Evolutionary conservation across 2,329 filamentous ascomycete genomes (phyloP).

Genomic region (Lomentospora prolificans): DNA sequence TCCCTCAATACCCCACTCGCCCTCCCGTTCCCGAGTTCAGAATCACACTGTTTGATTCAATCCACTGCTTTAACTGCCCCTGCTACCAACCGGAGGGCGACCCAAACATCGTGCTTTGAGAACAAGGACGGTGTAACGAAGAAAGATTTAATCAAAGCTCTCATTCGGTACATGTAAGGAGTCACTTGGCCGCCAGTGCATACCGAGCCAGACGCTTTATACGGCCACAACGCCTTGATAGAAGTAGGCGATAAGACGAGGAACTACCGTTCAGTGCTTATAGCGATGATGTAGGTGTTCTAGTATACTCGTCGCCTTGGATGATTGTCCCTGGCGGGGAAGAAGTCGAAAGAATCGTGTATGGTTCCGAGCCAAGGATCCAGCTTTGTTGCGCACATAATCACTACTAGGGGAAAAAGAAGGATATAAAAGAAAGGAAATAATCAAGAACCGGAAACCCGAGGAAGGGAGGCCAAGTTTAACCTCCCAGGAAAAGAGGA

Average conservation of each 20-base stretch:
- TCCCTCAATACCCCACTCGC: background rate
- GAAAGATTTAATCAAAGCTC: background rate
- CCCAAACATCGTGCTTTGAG: background rate
- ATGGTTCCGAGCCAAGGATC: background rate
- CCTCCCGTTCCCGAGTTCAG: slow-evolving; percentile 2
- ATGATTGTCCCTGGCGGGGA: background rate
- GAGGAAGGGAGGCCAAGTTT: no score
- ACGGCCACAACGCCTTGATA: background rate
- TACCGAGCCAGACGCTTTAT: background rate
- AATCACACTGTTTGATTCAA: background rate
- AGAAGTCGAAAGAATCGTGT: background rate
- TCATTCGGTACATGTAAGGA: background rate
- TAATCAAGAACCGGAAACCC: no score
- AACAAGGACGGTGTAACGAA: slow-evolving; percentile 5
- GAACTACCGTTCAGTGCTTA: background rate
- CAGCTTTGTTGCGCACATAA: background rate
- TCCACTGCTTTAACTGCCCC: background rate
- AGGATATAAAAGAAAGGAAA: no score
- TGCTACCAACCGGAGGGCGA: slow-evolving; percentile 5
- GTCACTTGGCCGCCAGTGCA: background rate
- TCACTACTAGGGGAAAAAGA: background rate
- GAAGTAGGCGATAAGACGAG: background rate
- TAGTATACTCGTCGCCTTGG: background rate
- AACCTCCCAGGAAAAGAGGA: no score
- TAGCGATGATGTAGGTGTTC: background rate